These are phyloP conservation scores for Saraca asoca DNA, from an alignment of 331 rosid genomes.

Conservation along the genomic window DNA sequence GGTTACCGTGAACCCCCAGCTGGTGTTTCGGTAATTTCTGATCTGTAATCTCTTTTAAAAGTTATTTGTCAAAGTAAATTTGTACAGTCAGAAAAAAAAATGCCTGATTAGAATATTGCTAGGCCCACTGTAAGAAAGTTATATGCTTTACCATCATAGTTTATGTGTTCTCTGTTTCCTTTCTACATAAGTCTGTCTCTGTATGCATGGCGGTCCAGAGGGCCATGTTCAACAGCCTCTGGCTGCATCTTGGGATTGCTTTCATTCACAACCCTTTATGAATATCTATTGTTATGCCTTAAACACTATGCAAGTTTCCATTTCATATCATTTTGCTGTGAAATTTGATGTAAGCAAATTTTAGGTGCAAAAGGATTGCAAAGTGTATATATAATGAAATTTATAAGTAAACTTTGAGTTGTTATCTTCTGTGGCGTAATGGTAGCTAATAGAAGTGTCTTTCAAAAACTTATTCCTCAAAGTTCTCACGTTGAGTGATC, in stretches of 20 bases:
- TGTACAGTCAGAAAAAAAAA: not conserved
- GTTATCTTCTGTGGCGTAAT: not conserved
- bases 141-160: not conserved
- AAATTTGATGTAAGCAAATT: not conserved
- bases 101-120: slow-evolving; percentile 2
- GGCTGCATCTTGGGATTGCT: not conserved
- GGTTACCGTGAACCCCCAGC: slow-evolving; percentile 98
- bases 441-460: not conserved
- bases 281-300: not conserved
- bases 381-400: not conserved
- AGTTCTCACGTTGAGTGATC: not conserved
- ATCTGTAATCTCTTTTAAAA: not conserved
- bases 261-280: not conserved
- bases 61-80: not conserved
- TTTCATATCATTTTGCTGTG: not conserved
- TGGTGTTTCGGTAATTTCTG: slow-evolving; percentile 71
- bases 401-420: not conserved
- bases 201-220: not conserved
- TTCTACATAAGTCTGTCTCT: not conserved
- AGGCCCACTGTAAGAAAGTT: not conserved
- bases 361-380: slow-evolving; percentile 8
- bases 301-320: not conserved
- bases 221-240: slow-evolving; percentile 6
- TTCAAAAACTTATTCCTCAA: not conserved
- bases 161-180: not conserved